Percentiles rank a stretch among this genome's conserved stretches.
These are phyloP conservation scores for Dendrobium chrysotoxum DNA, from an alignment of 106 monocot species.

Conservation along the genomic window DNA sequence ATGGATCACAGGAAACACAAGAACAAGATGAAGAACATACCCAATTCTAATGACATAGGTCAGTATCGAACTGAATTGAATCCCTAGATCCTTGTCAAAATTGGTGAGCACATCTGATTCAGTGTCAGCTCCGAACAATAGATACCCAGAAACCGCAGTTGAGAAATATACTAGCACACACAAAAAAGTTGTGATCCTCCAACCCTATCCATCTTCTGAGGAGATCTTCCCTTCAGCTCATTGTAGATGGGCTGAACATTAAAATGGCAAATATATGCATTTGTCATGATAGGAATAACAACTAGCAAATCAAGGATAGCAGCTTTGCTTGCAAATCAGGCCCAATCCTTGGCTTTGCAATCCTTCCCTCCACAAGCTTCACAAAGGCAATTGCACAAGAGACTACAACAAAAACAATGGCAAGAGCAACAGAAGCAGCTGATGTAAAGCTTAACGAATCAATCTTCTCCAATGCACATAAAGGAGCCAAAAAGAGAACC, in stretches of 20 bases:
- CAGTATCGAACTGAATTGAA: conserved; percentile 42
- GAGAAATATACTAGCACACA: conserved; percentile 61
- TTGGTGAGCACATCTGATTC: conserved; percentile 74
- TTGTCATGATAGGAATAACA: conserved; percentile 33
- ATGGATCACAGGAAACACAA: conserved; percentile 82
- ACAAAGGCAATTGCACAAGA: conserved; percentile 14
- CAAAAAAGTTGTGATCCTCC: conserved; percentile 46
- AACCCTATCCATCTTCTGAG: conserved; percentile 60
- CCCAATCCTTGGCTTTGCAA: conserved; percentile 42
- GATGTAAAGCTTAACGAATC: conserved; percentile 74
- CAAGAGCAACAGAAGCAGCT: conserved; percentile 37
- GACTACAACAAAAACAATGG: conserved; percentile 19
- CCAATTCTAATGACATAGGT: conserved; percentile 74
- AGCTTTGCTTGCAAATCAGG: conserved; percentile 47
- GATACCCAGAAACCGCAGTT: conserved; percentile 68
- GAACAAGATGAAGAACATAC: conserved; percentile 76
- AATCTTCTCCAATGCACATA: conserved; percentile 70
- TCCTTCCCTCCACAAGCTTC: conserved; percentile 31
- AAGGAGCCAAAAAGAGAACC: conserved; percentile 52
- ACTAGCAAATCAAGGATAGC: conserved; percentile 33
- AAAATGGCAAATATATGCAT: conserved; percentile 84
- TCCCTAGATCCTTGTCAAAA: conserved; percentile 61
- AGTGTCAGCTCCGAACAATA: conserved; percentile 71
- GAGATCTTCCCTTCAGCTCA: conserved; percentile 33
- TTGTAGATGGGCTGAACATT: conserved; percentile 60